These are phyloP conservation scores for Tephrocybe sp. DNA, from an alignment of 768 basidiomycete species.

Conservation along the genomic window DNA sequence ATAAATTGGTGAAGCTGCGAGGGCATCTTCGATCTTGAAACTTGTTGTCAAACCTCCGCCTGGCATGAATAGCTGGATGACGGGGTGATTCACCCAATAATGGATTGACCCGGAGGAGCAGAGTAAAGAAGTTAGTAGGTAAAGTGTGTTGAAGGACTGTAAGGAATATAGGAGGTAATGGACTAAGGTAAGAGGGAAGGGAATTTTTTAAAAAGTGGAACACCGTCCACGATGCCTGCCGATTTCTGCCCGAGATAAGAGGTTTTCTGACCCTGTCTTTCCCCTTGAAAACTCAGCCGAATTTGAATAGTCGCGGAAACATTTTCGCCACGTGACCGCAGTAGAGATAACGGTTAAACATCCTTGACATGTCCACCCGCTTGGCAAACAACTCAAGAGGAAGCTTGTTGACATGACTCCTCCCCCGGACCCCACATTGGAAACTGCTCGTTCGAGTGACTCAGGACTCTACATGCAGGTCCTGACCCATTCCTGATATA, in stretches of 20 bases:
- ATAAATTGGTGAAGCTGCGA: conserved; percentile 3
- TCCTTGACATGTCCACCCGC: too few relatives aligned
- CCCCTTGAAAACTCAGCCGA: background rate
- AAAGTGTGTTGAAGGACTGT: background rate
- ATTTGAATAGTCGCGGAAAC: background rate
- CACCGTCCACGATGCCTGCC: background rate
- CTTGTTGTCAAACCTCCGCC: conserved; percentile 7
- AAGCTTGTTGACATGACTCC: too few relatives aligned
- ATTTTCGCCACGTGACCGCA: conserved; percentile 8
- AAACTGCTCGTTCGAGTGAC: too few relatives aligned
- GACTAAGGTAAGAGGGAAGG: background rate
- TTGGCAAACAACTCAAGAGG: too few relatives aligned
- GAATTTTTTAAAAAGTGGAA: conserved; percentile 10
- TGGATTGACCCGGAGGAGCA: background rate
- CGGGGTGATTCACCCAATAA: background rate
- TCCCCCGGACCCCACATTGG: too few relatives aligned
- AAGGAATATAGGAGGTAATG: background rate
- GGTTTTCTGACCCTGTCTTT: background rate
- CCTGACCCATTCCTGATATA: too few relatives aligned
- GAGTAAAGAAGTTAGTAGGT: background rate
- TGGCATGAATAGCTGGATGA: conserved; percentile 8
- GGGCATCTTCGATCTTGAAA: conserved; percentile 4
- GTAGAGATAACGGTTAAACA: conserved; percentile 14
- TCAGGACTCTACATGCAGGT: too few relatives aligned
- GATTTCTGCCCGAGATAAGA: conserved; percentile 21